Base-by-base conservation (phyloP, 2,329 filamentous ascomycete genomes). In the Drechslerella coelobrocha region DNA sequence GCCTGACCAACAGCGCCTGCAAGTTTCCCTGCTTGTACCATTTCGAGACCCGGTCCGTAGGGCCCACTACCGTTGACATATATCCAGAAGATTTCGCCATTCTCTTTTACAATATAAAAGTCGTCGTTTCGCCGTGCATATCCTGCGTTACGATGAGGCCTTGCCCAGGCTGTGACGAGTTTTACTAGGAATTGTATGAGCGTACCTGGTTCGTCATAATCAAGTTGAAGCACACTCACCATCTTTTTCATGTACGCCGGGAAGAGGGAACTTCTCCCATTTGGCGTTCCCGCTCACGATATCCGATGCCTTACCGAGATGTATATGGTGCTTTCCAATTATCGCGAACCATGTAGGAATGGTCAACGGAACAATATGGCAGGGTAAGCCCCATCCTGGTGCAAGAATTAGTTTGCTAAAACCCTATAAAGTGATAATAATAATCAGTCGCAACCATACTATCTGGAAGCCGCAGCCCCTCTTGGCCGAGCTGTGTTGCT, bases 71-170 rank as follows among this genome's bases (percentile, higher is more conserved):
- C 50, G 19, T 72, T 65, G 19, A 72, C 39, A 23, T 72, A 69
- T 19, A 69, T 62, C 65, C 65, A 90, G 59, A 88, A 84, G 8
- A 97, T 83, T 52, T 88, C 81, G 2, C 94, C 94, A 77, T 97
- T 93, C 79, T 97, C 93, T 60, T 92, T 86, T 9, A 89, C 90
- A 14, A 99, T 81, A 76, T 94, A 96, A 52, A 97, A 86, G 68
- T 88, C 86, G 76, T 97, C 94, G 34, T 87, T 86, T 17, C 81
- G 83, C 59, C 84, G 81, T 56, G 84, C 84, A 73, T 88, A 89
- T 10, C 81, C 79, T 68, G 83, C 83, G 23, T 86, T 84, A 6
- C 93, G 87, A 68, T 86, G 84, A 1, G 92, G 89, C 68, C 90
- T 85, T 26, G 91, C 86, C 92, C 93, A 99, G 23, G 89, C 86